These are phyloP conservation scores for Candida verbasci DNA, from an alignment of 805 yeast species.

Conservation along the genomic window DNA sequence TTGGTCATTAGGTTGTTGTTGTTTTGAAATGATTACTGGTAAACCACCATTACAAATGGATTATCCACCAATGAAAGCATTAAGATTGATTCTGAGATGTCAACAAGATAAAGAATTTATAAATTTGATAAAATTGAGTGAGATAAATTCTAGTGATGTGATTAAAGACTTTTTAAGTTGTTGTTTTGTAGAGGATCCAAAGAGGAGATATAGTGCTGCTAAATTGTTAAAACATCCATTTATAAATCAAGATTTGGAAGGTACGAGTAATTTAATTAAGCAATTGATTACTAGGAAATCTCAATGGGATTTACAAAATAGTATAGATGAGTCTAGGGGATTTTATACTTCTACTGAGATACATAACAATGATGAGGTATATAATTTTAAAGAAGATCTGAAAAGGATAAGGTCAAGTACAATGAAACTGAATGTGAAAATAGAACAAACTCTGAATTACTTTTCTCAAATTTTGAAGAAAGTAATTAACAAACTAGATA, in stretches of 20 bases:
- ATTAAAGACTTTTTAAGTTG: constrained; percentile 29
- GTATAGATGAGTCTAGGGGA: constrained; percentile 23
- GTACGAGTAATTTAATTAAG: constrained; percentile 17
- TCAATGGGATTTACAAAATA: constrained; percentile 38
- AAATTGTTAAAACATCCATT: constrained; percentile 31
- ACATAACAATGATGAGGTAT: constrained; percentile 13
- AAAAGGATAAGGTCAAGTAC: neutral
- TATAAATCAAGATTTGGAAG: constrained; percentile 15
- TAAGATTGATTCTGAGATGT: constrained; percentile 34
- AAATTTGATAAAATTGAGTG: constrained; percentile 21
- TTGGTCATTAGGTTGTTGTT: constrained; percentile 79
- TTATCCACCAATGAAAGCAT: constrained; percentile 41
- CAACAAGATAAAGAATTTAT: constrained; percentile 25
- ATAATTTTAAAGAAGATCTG: constrained; percentile 15
- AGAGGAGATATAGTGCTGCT: constrained; percentile 26
- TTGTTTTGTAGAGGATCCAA: constrained; percentile 33
- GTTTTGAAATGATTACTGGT: constrained; percentile 67
- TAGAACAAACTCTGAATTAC: neutral
- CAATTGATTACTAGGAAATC: constrained; percentile 31
- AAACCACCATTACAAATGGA: constrained; percentile 59
- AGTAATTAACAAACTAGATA: constrained; percentile 35
- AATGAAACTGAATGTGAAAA: neutral
- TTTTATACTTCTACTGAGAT: constrained; percentile 37
- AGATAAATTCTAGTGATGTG: constrained; percentile 16
- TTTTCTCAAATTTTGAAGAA: constrained; percentile 23